Percentiles rank a stretch among this genome's conserved stretches.
phyloP scores from a whole-genome alignment of 1,139 yeast genomes.

The Geotrichum aggregatum region DNA sequence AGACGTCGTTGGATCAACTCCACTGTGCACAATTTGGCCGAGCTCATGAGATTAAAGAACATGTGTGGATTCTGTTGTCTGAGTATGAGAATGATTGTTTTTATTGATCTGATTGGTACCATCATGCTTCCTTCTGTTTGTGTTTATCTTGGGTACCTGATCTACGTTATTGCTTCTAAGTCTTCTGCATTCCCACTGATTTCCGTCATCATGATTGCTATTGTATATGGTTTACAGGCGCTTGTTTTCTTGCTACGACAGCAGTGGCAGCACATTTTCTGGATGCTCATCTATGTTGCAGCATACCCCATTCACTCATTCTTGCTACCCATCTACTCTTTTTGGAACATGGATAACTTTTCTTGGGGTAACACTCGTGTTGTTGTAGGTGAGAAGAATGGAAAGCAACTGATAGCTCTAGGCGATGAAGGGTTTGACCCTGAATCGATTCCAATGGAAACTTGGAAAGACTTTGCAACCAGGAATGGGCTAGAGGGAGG shows the following conservation, averaged over 20 bases:
- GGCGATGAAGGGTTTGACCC: slow-evolving; percentile 35
- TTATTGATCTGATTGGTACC: slow-evolving; percentile 41
- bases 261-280: slow-evolving; percentile 46
- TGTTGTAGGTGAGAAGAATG: slow-evolving; percentile 43
- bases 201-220: slow-evolving; percentile 40
- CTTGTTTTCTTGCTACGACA: slow-evolving; percentile 40
- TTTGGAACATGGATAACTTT: slow-evolving; percentile 47
- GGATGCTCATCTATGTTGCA: slow-evolving; percentile 43
- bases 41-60: slow-evolving; percentile 41
- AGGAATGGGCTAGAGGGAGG: slow-evolving; percentile 39
- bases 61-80: slow-evolving; percentile 46
- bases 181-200: slow-evolving; percentile 39
- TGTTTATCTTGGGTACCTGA: slow-evolving; percentile 41
- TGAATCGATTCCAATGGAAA: slow-evolving; percentile 35
- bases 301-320: slow-evolving; percentile 43
- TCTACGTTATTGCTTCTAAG: slow-evolving; percentile 36
- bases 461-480: slow-evolving; percentile 39
- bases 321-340: slow-evolving; percentile 41
- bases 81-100: slow-evolving; percentile 43
- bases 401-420: slow-evolving; percentile 36
- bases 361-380: slow-evolving; percentile 47
- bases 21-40: slow-evolving; percentile 43
- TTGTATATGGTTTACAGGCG: slow-evolving; percentile 43
- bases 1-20: slow-evolving; percentile 44
- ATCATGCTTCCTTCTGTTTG: slow-evolving; percentile 44